Base-by-base conservation (phyloP, 2,329 filamentous ascomycete species). In the Aureobasidium uvarum region DNA sequence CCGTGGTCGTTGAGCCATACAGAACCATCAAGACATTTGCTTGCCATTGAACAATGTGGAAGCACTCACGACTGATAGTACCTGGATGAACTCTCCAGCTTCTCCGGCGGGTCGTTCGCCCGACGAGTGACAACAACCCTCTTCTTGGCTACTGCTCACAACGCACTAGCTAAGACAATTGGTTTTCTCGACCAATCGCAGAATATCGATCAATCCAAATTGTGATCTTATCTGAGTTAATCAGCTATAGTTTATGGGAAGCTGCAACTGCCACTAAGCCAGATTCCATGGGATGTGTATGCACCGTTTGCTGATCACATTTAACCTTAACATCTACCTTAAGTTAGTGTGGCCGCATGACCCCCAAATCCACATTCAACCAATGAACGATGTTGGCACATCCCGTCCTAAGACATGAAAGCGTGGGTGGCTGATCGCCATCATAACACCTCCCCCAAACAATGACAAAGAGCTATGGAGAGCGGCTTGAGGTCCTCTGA, bases 301-400 rank as follows among this genome's bases (percentile, higher is more conserved):
- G 55, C 43, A 16, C 58, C 10, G 31, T 41, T 62, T 10, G 58
- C 3, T 20, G 58, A 62, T 62, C 58, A n/a, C 11, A 63, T 46
- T 63, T 52, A 63, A 63, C 59, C 59, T 63, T 63, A 54, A 63
- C 20, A 25, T 23, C 59, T 41, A 63, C 59, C 59, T 54, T 63
- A 63, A 63, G n/a, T 63, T 46, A 52, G 18, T 20, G 11, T 4
- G 16, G 36, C 23, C 48, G 46, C 48, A 52, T 62, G 58, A 62
- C 45, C 43, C 31, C 31, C 43, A 8, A 46, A 2, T 2, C 33
- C 25, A 2, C 5, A n/a, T n/a, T 7, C 14, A 4, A 36, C 59
- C 48, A 54, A 51, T 63, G 8, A 45, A 25, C 11, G 18, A 10
- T 20, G 8, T 13, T 54, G 59, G 59, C 20, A 63, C 20, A 23